These are phyloP conservation scores for Coffea eugenioides DNA, from an alignment of 257 asterid species.

Conservation along the genomic window DNA sequence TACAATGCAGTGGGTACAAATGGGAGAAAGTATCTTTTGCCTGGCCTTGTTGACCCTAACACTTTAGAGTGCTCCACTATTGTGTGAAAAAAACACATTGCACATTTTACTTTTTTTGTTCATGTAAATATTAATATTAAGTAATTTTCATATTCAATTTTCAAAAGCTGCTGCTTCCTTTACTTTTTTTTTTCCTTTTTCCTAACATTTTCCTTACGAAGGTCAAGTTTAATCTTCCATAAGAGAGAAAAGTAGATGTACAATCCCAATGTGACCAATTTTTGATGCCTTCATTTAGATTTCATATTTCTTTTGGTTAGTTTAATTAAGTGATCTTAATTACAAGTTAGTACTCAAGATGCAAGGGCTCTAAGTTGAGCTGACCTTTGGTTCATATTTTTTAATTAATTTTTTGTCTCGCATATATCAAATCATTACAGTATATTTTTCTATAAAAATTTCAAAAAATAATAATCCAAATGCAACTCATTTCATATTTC, in stretches of 20 bases:
- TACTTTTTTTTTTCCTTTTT: neutral
- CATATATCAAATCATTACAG: no score
- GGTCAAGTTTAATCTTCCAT: neutral
- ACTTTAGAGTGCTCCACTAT: constrained; percentile 14
- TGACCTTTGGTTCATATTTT: no score
- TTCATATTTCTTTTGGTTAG: no score
- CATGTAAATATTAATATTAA: neutral
- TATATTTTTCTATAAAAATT: no score
- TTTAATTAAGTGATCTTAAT: no score
- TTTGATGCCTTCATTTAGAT: no score
- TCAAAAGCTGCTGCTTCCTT: no score
- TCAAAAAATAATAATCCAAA: no score
- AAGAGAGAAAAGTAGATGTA: neutral
- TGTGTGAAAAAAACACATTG: neutral
- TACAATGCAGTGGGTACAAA: constrained; percentile 18
- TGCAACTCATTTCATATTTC: no score
- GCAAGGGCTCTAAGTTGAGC: no score
- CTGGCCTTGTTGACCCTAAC: constrained; percentile 18
- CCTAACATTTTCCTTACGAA: neutral
- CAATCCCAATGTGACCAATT: neutral
- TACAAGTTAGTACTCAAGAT: no score
- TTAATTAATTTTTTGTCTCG: no score
- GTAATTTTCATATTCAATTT: neutral
- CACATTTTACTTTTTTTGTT: neutral
- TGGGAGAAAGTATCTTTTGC: constrained; percentile 33